Evolutionary conservation across 2,329 filamentous ascomycete species (phyloP).

Genomic region (Diplodia intermedia): DNA sequence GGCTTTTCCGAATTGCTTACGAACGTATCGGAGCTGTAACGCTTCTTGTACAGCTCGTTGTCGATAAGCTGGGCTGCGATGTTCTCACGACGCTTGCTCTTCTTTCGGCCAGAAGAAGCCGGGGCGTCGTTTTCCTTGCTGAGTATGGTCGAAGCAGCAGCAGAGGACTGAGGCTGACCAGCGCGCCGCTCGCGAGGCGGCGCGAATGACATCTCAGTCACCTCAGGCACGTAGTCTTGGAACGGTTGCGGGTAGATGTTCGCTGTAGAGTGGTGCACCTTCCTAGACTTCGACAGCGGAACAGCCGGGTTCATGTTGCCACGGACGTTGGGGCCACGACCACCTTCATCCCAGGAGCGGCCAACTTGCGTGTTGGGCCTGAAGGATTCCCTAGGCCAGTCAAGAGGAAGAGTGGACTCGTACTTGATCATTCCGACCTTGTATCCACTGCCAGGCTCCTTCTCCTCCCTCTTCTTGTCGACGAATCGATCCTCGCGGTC

Average conservation of each 20-base stretch:
- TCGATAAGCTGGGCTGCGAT: background rate
- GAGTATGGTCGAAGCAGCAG: background rate
- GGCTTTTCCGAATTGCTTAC: background rate
- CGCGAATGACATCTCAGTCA: background rate
- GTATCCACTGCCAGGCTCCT: slow-evolving; percentile 3
- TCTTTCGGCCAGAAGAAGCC: background rate
- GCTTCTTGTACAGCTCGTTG: background rate
- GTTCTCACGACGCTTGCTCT: background rate
- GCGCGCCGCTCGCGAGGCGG: background rate
- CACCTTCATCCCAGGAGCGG: slow-evolving; percentile 86
- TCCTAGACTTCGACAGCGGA: slow-evolving; percentile 15
- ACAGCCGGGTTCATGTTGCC: slow-evolving; percentile 21
- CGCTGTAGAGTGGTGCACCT: slow-evolving; percentile 9
- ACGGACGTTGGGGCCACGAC: background rate
- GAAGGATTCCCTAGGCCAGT: slow-evolving; percentile 28
- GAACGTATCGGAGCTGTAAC: background rate
- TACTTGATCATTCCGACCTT: slow-evolving; percentile 20
- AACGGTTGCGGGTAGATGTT: slow-evolving; percentile 29
- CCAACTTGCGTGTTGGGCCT: slow-evolving; percentile 78
- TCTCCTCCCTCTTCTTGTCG: background rate
- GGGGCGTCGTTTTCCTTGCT: background rate
- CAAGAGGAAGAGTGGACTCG: slow-evolving; percentile 19
- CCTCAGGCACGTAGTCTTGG: slow-evolving; percentile 9
- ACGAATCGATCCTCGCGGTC: slow-evolving; percentile 3
- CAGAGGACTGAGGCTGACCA: background rate